A percentile compares a stretch with the other conserved stretches of the same genome.
phyloP scores from a whole-genome alignment of 257 asterid genomes.

The Petunia secreta region DNA sequence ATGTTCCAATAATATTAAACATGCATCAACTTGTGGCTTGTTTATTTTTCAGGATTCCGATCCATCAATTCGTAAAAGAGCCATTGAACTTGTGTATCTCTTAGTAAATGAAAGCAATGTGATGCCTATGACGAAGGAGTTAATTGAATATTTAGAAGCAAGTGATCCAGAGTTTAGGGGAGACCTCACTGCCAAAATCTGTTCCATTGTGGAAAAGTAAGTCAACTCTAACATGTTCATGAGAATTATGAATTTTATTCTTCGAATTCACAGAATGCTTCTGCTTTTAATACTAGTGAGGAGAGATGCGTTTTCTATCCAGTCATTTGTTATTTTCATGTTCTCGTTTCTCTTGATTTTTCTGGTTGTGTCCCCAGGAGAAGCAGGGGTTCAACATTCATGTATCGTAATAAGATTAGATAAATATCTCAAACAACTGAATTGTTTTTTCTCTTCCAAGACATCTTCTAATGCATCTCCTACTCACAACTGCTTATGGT shows the following conservation, averaged over 20 bases:
- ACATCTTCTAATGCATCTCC: conserved; percentile 35
- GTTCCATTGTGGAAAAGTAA: conserved; percentile 97
- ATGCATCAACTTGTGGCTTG: conserved; percentile 28
- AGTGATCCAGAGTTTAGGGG: conserved; percentile 92
- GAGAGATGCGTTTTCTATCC: conserved; percentile 1
- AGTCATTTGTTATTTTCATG: neutral
- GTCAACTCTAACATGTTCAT: conserved; percentile 36
- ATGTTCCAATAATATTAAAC: conserved; percentile 1
- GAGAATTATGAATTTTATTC: neutral
- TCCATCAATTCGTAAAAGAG: conserved; percentile 98
- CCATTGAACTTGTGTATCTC: conserved; percentile 93
- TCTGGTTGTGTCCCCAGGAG: conserved; percentile 3
- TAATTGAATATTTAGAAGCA: conserved; percentile 82
- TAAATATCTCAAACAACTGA: conserved; percentile 11
- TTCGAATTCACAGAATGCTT: neutral
- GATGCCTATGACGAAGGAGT: conserved; percentile 85
- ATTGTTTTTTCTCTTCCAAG: conserved; percentile 23
- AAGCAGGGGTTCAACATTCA: neutral
- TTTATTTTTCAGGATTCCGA: conserved; percentile 81
- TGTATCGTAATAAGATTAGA: neutral
- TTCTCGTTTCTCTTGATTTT: conserved; percentile 9
- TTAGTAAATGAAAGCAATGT: conserved; percentile 88
- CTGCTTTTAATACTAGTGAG: conserved; percentile 18
- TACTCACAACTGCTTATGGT: conserved; percentile 42
- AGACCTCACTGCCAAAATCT: conserved; percentile 91